Base-by-base conservation (phyloP, 306 rosid genomes). In the Arachis stenosperma region DNA sequence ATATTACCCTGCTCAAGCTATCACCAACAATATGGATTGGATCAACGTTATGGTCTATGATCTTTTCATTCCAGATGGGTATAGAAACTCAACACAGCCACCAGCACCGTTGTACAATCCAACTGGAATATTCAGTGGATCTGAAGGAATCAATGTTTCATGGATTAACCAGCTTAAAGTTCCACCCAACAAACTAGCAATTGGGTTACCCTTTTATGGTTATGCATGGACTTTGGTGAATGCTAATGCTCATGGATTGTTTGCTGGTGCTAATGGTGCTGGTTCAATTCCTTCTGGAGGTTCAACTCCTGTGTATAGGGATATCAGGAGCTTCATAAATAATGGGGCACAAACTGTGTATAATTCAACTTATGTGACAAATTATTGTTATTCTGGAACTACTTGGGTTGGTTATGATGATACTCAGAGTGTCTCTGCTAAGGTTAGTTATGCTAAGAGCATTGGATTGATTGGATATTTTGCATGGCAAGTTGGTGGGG, bases 371-470 rank as follows among this genome's bases (percentile, higher is more conserved):
- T 69, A n/a, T 69, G 88, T 84, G 22, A 39, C 83, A 2, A 56
- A 87, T 65, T 87, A 84, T 53, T 78, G 81, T 67, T 47, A 46
- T 29, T 14, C 65, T 12, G 86, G 86, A n/a, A 44, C 75, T 50
- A 54, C 37, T 17, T 84, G 86, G 86, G 65, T 82, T 43, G 84
- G 86, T 15, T 84, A 76, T 12, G 87, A 87, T 75, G 91, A 84
- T 68, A 81, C 78, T 42, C 70, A 74, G 66, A 79, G 53, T 61
- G 10, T 76, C 42, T 7, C 81, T 54, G 46, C 76, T 0, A 87
- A 82, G 72, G 81, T 77, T 54, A 14, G 65, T 47, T 87, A 77
- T 75, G 84, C 81, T 15, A 84, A 75, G 72, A 44, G 27, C 8
- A 79, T 56, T 11, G 42, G 65, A 65, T 60, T 87, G 79, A 46